A percentile compares a stretch with the other conserved stretches of the same genome.
These are phyloP conservation scores for Hyphopichia homilentoma DNA, from an alignment of 805 yeast species.

Conservation along the genomic window DNA sequence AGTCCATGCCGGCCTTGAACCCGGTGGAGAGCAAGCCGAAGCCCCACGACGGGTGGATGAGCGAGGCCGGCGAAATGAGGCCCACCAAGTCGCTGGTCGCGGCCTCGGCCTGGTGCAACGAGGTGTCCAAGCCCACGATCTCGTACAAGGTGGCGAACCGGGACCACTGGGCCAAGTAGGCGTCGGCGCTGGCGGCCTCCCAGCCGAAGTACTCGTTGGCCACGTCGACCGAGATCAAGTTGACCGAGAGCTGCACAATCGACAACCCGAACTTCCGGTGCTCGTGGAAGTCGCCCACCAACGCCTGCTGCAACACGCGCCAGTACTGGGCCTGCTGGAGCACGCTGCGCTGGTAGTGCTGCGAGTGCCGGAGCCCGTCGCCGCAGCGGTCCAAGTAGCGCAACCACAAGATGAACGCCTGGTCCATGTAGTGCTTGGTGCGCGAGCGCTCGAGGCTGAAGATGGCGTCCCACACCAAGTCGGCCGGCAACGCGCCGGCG, in stretches of 20 bases:
- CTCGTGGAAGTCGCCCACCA: conserved; percentile 58
- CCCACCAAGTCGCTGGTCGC: conserved; percentile 60
- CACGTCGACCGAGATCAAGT: conserved; percentile 35
- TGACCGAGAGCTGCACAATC: conserved; percentile 58
- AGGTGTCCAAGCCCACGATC: conserved; percentile 78
- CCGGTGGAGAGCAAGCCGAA: conserved; percentile 73
- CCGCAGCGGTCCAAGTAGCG: conserved; percentile 39
- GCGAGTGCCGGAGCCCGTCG: conserved; percentile 7
- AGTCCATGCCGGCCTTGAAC: conserved; percentile 69
- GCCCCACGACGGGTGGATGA: conserved; percentile 68
- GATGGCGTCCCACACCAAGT: conserved; percentile 48
- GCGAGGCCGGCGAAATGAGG: conserved; percentile 47
- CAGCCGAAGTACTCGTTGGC: conserved; percentile 39
- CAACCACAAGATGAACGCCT: conserved; percentile 53
- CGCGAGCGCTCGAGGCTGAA: conserved; percentile 29
- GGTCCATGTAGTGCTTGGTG: conserved; percentile 23
- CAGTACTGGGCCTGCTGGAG: conserved; percentile 38
- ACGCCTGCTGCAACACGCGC: conserved; percentile 52
- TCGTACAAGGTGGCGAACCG: conserved; percentile 73
- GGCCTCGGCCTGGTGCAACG: conserved; percentile 81
- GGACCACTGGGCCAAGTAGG: conserved; percentile 57
- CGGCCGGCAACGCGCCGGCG: too few species aligned
- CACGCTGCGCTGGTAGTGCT: conserved; percentile 21
- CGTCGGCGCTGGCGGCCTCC: conserved; percentile 25
- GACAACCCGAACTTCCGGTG: conserved; percentile 66